phyloP scores from a whole-genome alignment of 306 rosid species.

The Urtica urens region DNA sequence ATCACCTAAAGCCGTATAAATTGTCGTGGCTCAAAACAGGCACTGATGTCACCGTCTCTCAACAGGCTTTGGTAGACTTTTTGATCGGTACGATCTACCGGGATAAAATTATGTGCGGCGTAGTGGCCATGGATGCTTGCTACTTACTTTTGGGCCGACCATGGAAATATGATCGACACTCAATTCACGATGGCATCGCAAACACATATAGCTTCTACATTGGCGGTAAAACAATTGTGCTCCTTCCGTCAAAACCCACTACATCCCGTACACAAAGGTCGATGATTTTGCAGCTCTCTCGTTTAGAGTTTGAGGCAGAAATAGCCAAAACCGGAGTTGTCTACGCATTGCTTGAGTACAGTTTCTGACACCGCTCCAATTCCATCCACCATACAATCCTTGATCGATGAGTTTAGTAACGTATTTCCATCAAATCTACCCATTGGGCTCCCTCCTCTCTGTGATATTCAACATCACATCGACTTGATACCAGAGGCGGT shows the following conservation, averaged over 20 bases:
- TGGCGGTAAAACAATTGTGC: not conserved
- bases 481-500: not conserved
- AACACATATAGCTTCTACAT: not conserved
- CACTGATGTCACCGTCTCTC: not conserved
- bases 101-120: not conserved
- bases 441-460: not conserved
- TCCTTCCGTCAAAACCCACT: not conserved
- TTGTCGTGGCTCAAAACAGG: not conserved
- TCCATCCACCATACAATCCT: not conserved
- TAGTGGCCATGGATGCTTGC: not conserved
- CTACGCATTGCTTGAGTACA: not conserved
- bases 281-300: not conserved
- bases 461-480: not conserved
- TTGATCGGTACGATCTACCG: not conserved
- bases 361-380: not conserved
- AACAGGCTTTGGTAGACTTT: not conserved
- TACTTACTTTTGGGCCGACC: not conserved
- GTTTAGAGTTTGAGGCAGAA: not conserved
- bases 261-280: not conserved
- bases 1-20: not conserved
- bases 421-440: not conserved
- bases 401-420: not conserved
- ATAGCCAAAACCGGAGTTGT: not conserved
- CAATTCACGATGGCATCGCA: not conserved
- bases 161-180: not conserved